A percentile compares a stretch with the other conserved stretches of the same genome.
Conservation (phyloP, 2,329 filamentous ascomycete genomes). For the Ceratocystiopsis sp. region DNA sequence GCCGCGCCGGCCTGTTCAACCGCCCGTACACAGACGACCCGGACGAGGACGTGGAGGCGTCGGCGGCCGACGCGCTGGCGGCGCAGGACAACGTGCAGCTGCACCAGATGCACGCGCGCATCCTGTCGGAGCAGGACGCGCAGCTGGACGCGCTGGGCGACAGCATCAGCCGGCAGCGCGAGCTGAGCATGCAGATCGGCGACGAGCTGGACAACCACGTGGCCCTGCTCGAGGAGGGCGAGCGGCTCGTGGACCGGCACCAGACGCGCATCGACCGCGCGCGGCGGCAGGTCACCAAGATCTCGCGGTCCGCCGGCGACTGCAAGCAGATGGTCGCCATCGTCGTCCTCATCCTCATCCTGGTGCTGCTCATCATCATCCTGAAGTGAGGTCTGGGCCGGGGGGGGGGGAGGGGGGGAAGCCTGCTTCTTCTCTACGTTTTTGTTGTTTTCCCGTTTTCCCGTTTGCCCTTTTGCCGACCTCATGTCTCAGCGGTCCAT, state of each 20-base stretch:
- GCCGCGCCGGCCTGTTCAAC: slow-evolving; percentile 27
- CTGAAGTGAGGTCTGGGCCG: slow-evolving; percentile 38
- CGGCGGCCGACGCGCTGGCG: slow-evolving; percentile 18
- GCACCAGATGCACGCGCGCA: slow-evolving; percentile 63
- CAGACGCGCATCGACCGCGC: slow-evolving; percentile 60
- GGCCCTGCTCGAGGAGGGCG: slow-evolving; percentile 75
- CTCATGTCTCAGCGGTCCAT: no score
- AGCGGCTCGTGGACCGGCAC: slow-evolving; percentile 68
- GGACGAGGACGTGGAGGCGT: slow-evolving; percentile 32
- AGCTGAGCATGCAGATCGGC: slow-evolving; percentile 89
- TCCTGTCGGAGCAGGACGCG: slow-evolving; percentile 79
- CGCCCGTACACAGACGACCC: slow-evolving; percentile 56
- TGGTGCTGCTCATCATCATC: slow-evolving; percentile 69
- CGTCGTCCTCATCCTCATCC: slow-evolving; percentile 63
- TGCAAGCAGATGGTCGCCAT: slow-evolving; percentile 78
- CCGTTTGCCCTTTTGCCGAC: not conserved
- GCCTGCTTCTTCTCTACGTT: not conserved
- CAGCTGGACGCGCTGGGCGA: slow-evolving; percentile 80
- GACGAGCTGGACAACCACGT: slow-evolving; percentile 90
- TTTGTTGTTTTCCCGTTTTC: not conserved
- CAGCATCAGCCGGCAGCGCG: slow-evolving; percentile 74
- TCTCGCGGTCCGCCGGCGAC: slow-evolving; percentile 60
- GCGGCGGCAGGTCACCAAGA: slow-evolving; percentile 49
- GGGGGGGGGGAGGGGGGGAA: no score
- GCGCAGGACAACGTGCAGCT: slow-evolving; percentile 67